phyloP scores from a whole-genome alignment of 2,329 filamentous ascomycete species.

The Mycogone perniciosa region DNA sequence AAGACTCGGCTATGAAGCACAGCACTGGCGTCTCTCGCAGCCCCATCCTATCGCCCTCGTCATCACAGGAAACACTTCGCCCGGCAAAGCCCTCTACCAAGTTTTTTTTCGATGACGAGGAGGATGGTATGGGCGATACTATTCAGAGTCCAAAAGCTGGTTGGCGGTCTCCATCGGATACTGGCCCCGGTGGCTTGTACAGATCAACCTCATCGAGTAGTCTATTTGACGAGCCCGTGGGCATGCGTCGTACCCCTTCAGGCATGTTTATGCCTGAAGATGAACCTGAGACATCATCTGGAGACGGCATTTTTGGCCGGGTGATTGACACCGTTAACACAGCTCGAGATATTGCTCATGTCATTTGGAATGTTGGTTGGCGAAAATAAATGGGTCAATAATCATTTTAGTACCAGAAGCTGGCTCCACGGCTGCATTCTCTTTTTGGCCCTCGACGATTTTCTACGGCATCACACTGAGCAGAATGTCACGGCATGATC shows the following conservation, averaged over 20 bases:
- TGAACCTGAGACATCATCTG: constrained; percentile 58
- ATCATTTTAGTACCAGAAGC: neutral
- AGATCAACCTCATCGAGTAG: constrained; percentile 44
- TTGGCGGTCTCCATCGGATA: constrained; percentile 26
- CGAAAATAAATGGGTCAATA: constrained; percentile 37
- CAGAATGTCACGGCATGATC: neutral
- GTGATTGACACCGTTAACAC: constrained; percentile 77
- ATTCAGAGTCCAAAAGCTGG: constrained; percentile 24
- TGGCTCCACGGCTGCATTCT: neutral
- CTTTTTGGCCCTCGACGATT: neutral
- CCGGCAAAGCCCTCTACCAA: constrained; percentile 62
- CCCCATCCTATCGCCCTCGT: constrained; percentile 59
- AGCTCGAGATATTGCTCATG: constrained; percentile 62
- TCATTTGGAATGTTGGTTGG: constrained; percentile 67
- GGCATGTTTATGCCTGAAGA: constrained; percentile 91
- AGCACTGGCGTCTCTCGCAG: constrained; percentile 42
- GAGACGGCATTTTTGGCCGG: constrained; percentile 64
- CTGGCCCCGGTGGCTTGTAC: constrained; percentile 29
- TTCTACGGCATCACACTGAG: neutral
- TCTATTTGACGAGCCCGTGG: constrained; percentile 46
- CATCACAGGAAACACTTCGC: constrained; percentile 75
- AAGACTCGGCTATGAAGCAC: constrained; percentile 57
- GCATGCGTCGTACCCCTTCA: constrained; percentile 71
- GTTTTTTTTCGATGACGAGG: constrained; percentile 55
- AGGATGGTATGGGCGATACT: constrained; percentile 43